Conservation (phyloP, 345 rosid species). For the Nasturtium officinale region DNA sequence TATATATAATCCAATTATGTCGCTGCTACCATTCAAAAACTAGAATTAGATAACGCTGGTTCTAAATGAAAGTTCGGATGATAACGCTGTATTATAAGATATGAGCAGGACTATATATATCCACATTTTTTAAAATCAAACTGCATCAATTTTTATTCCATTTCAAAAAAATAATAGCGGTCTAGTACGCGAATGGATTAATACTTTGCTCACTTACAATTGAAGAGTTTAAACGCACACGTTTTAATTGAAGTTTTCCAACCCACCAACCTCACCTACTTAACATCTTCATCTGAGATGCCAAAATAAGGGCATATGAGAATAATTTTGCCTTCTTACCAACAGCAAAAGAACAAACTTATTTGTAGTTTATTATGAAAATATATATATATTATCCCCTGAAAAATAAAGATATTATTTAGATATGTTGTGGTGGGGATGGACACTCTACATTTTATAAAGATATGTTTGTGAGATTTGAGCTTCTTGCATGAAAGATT, state of each 20-base stretch:
- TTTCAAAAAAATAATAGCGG: not conserved
- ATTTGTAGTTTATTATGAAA: not conserved
- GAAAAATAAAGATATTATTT: too few relatives aligned
- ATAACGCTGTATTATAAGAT: too few relatives aligned
- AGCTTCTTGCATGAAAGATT: not conserved
- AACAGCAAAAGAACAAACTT: not conserved
- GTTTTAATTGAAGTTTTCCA: conserved; percentile 19
- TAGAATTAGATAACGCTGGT: not conserved
- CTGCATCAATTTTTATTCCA: not conserved
- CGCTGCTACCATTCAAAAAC: not conserved
- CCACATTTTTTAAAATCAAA: too few relatives aligned
- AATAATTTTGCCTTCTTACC: not conserved
- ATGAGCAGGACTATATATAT: not conserved
- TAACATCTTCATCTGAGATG: not conserved
- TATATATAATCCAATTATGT: too few relatives aligned
- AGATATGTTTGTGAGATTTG: not conserved
- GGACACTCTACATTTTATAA: not conserved
- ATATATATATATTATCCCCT: too few relatives aligned
- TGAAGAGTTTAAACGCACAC: conserved; percentile 10
- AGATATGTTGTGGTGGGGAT: too few relatives aligned
- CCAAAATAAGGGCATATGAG: not conserved
- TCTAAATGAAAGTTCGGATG: not conserved
- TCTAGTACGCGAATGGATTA: not conserved
- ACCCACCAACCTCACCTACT: conserved; percentile 37
- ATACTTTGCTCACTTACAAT: not conserved